Percentiles rank a stretch among this genome's conserved stretches.
Evolutionary conservation across 1,139 yeast genomes (phyloP).

Genomic region (Suhomyces kunorum): DNA sequence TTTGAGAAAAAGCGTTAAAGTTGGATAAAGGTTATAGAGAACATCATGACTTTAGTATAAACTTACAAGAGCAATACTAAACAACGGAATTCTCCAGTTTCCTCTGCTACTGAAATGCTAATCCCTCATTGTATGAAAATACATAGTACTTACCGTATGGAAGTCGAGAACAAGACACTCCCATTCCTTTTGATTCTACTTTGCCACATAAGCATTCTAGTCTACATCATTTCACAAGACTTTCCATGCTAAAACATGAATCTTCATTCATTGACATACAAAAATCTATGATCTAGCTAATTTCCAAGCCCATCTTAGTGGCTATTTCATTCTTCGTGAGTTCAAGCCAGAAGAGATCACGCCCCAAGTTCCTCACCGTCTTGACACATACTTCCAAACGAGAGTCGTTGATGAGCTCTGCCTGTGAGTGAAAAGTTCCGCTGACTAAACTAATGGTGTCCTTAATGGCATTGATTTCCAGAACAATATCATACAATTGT

Average conservation of each 20-base stretch:
- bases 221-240: too few species aligned
- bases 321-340: slow-evolving; percentile 38
- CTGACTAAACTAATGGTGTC: slow-evolving; percentile 64
- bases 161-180: too few species aligned
- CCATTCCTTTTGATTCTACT: too few species aligned
- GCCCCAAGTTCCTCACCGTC: slow-evolving; percentile 62
- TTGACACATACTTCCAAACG: slow-evolving; percentile 55
- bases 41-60: too few species aligned
- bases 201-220: too few species aligned
- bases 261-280: too few species aligned
- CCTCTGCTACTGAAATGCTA: too few species aligned
- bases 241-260: too few species aligned
- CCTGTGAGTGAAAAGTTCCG: slow-evolving; percentile 44
- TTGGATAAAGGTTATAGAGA: not conserved
- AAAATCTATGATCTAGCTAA: not conserved
- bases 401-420: slow-evolving; percentile 38
- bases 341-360: slow-evolving; percentile 70
- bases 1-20: not conserved
- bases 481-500: slow-evolving; percentile 61
- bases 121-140: too few species aligned
- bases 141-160: too few species aligned
- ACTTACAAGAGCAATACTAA: too few species aligned
- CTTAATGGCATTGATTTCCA: slow-evolving; percentile 67
- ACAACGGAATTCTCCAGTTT: too few species aligned
- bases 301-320: slow-evolving; percentile 23